Percentiles rank a stretch among this genome's conserved stretches.
These are phyloP conservation scores for Trichoderma breve DNA, from an alignment of 2,329 filamentous ascomycete genomes.

Conservation along the genomic window DNA sequence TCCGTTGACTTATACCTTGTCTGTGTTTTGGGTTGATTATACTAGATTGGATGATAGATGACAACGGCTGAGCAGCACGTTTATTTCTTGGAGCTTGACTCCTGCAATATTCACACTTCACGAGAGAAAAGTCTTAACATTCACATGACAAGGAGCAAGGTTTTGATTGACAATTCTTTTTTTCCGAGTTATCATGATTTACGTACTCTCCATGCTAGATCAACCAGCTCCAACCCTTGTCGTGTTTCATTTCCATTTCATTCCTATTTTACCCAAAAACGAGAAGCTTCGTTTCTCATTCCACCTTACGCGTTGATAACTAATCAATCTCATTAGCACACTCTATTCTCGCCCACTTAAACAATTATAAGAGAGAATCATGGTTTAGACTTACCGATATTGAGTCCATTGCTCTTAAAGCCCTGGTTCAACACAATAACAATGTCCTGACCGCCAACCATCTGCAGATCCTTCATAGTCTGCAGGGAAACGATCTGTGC, in stretches of 20 bases:
- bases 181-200: background rate
- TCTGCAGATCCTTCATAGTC: conserved; percentile 26
- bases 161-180: background rate
- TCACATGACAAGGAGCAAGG: background rate
- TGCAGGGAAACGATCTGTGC: conserved; percentile 30
- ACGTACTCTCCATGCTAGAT: conserved; percentile 1
- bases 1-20: background rate
- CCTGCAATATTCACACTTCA: too few relatives aligned
- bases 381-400: conserved; percentile 20
- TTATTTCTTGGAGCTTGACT: background rate
- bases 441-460: conserved; percentile 27
- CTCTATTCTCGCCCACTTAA: background rate
- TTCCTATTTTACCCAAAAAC: background rate
- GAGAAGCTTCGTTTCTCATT: background rate
- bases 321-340: background rate
- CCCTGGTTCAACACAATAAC: conserved; percentile 27
- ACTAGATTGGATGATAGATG: background rate
- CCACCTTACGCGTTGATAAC: background rate
- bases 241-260: background rate
- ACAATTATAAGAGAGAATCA: background rate
- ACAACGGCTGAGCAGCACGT: background rate
- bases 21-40: background rate
- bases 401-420: conserved; percentile 24
- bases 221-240: background rate
- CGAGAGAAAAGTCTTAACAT: too few relatives aligned